Evolutionary conservation across 345 rosid species (phyloP).

Genomic region (Eucalyptus tenuipes): DNA sequence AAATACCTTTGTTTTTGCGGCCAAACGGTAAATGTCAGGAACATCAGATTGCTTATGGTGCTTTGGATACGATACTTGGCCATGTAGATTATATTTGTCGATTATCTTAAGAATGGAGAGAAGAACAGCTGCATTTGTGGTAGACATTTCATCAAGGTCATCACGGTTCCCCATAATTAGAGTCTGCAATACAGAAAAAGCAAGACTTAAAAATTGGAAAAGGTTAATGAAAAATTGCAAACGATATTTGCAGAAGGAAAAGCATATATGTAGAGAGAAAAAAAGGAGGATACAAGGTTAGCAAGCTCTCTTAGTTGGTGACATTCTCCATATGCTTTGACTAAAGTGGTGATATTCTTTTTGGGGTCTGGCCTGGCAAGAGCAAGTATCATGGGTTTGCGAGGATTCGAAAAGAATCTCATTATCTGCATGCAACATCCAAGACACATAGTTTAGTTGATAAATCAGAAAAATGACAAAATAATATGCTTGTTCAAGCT

Average conservation of each 20-base stretch:
- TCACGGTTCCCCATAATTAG: conserved; percentile 98
- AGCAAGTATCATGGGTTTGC: conserved; percentile 96
- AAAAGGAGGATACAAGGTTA: conserved; percentile 44
- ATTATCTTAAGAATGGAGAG: conserved; percentile 91
- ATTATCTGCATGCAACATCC: conserved; percentile 56
- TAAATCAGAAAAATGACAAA: not conserved
- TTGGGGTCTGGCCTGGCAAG: conserved; percentile 99
- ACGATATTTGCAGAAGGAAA: not conserved
- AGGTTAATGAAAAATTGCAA: not conserved
- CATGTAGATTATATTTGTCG: conserved; percentile 94
- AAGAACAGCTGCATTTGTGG: conserved; percentile 86
- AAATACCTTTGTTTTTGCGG: conserved; percentile 90
- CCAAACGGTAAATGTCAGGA: conserved; percentile 92
- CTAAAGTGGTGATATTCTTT: conserved; percentile 92
- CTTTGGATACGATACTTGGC: conserved; percentile 98
- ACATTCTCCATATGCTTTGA: conserved; percentile 98
- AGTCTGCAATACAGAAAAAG: conserved; percentile 33
- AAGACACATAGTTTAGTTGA: not conserved
- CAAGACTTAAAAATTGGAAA: not conserved
- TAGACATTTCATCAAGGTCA: conserved; percentile 96
- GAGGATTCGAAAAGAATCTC: conserved; percentile 91
- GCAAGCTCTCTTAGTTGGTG: conserved; percentile 96
- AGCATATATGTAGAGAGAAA: not conserved
- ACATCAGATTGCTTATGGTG: conserved; percentile 97
- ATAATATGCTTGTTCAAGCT: not conserved